Evolutionary conservation across 176 grass and related monocot genomes (phyloP).

Genomic region (Typha latifolia): DNA sequence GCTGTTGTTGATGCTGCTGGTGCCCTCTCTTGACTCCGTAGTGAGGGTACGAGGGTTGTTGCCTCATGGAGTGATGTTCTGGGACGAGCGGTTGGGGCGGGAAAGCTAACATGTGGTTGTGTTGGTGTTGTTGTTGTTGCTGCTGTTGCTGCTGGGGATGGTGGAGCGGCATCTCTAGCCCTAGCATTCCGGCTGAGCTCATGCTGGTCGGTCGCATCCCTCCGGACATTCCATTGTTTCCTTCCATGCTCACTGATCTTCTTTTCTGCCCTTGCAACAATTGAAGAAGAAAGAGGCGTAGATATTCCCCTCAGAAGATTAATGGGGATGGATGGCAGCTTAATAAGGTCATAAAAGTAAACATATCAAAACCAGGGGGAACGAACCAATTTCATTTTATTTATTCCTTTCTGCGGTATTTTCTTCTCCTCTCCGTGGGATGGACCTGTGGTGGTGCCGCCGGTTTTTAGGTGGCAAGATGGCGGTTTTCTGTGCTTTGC

Average conservation of each 20-base stretch:
- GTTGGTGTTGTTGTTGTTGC: neutral
- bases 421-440: neutral
- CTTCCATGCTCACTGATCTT: neutral
- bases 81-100: neutral
- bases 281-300: neutral
- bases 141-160: neutral
- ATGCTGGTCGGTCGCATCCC: neutral
- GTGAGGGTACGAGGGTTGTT: neutral
- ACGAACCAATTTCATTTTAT: no score
- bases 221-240: neutral
- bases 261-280: neutral
- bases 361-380: neutral
- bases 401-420: no score
- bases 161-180: neutral
- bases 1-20: neutral
- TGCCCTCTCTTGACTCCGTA: neutral
- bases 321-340: no score
- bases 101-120: neutral
- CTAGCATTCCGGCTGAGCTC: neutral
- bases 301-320: neutral
- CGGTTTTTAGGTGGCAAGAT: neutral
- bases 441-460: neutral
- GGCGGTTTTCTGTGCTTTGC: neutral
- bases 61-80: neutral
- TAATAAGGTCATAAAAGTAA: neutral